Base-by-base conservation (phyloP, 2,329 filamentous ascomycete species). In the Teratosphaeria nubilosa region DNA sequence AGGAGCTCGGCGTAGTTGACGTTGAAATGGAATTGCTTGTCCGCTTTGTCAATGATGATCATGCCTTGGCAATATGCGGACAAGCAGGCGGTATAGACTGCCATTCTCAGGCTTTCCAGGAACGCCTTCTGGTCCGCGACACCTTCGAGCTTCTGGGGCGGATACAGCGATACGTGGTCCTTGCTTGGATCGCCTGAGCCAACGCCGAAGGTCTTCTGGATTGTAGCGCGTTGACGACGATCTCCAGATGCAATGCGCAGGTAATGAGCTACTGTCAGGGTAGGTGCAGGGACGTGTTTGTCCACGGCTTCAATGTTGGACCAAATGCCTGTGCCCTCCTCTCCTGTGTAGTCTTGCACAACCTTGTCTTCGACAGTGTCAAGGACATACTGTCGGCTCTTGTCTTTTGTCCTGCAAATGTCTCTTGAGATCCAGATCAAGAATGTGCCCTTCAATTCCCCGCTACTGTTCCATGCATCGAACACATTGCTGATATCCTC, bases 261-360 rank as follows among this genome's bases (percentile, higher is more conserved):
- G 60, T 80, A 82, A 67, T 88, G 85, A 0, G 84, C 80, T 0
- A 78, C 73, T 1, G 82, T 78, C n/a, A 89, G 77, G 0, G 85
- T 87, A 0, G 86, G 82, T 0, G 82, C 79, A 0, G 86, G 80
- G 2, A 87, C 76, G 64, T 89, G 86, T 2, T 83, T 75, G 3
- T 75, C 70, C 6, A 85, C 79, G 0, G 83, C 81, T 67, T 88
- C 81, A 63, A 79, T 80, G 61, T 84, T 80, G 5, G 81, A 80
- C 86, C 84, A 88, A 53, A 82, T 78, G 0, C 84, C 82, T 0
- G 86, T 89, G 0, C 86, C 85, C 68, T 88, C 86, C 48, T 82
- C 81, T 55, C 81, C 78, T 32, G 85, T 83, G 22, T 82, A 80
- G 63, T 88, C 85, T 70, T 89, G 85, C 0, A 88, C 85, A 0